Percentiles rank a stretch among this genome's conserved stretches.
These are phyloP conservation scores for Aspergillus costaricaensis DNA, from an alignment of 2,329 filamentous ascomycete genomes.

Conservation along the genomic window DNA sequence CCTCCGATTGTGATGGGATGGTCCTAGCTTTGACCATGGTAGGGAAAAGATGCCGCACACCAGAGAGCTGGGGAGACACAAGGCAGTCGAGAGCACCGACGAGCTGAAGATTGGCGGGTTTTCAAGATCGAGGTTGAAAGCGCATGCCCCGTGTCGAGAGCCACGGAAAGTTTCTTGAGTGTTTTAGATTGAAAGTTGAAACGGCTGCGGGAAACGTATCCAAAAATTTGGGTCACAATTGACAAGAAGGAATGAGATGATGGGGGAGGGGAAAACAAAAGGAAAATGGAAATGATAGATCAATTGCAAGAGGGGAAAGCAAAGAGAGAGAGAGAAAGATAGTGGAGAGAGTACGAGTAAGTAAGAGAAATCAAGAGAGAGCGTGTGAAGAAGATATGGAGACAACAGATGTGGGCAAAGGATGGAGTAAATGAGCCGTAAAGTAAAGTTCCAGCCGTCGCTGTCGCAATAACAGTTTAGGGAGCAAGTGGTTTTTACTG, in stretches of 20 bases:
- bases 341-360: background rate
- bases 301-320: conserved; percentile 5
- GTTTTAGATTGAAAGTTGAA: conserved; percentile 16
- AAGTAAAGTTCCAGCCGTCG: conserved; percentile 5
- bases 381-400: conserved; percentile 3
- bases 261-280: conserved; percentile 4
- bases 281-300: conserved; percentile 7
- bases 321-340: conserved; percentile 7
- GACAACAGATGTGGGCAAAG: conserved; percentile 2
- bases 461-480: conserved; percentile 3
- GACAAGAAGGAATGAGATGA: conserved; percentile 2
- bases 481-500: background rate
- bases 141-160: conserved; percentile 10
- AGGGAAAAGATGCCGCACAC: conserved; percentile 2
- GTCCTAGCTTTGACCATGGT: conserved; percentile 20
- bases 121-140: background rate
- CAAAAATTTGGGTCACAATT: background rate
- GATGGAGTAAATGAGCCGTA: conserved; percentile 14
- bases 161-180: conserved; percentile 13
- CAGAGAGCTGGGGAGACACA: background rate
- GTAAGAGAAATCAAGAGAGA: background rate
- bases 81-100: background rate
- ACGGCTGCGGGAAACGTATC: conserved; percentile 8
- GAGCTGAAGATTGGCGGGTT: background rate
- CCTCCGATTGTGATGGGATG: conserved; percentile 16